Percentiles rank a stretch among this genome's conserved stretches.
Evolutionary conservation across 208 protist species (phyloP).

Genomic region (Jaenimonas drosophilae): DNA sequence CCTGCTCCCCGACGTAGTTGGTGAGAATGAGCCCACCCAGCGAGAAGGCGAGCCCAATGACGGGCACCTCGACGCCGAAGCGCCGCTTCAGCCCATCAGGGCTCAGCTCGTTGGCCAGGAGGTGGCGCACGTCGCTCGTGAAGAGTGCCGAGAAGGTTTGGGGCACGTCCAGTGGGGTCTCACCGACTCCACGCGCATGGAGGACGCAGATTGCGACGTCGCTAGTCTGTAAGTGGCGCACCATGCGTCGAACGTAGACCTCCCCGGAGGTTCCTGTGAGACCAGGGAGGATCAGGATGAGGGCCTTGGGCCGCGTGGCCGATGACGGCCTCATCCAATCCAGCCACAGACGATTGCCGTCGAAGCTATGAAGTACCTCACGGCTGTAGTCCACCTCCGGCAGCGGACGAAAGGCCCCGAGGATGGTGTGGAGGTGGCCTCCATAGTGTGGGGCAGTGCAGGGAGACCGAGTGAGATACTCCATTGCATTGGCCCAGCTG

Average conservation of each 20-base stretch:
- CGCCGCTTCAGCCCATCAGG: conserved; percentile 3
- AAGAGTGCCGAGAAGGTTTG: conserved; percentile 48
- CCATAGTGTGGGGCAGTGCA: conserved; percentile 46
- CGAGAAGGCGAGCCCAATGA: conserved; percentile 54
- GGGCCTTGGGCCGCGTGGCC: conserved; percentile 2
- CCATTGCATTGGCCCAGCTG: no score
- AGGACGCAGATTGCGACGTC: conserved; percentile 26
- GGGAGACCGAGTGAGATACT: no score
- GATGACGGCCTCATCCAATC: conserved; percentile 29
- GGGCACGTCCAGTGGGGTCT: conserved; percentile 40
- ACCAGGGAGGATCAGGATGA: conserved; percentile 57
- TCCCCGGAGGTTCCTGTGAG: conserved; percentile 33
- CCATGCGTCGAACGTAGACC: conserved; percentile 44
- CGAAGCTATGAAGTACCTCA: conserved; percentile 24
- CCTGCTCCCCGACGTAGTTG: conserved; percentile 53
- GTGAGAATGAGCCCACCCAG: conserved; percentile 49
- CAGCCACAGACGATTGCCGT: conserved; percentile 45
- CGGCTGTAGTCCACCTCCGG: conserved; percentile 14
- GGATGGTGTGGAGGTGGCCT: conserved; percentile 48
- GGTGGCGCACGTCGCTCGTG: conserved; percentile 44
- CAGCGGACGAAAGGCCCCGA: conserved; percentile 27
- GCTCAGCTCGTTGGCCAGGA: conserved; percentile 26
- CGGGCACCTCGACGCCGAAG: conserved; percentile 9
- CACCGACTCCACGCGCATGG: conserved; percentile 45
- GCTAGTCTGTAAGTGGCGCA: conserved; percentile 9